Evolutionary conservation across 2,329 filamentous ascomycete genomes (phyloP), one percentile per base, ranked within the genome.

Genomic region (Nothophaeocryptopus gaeumannii): DNA sequence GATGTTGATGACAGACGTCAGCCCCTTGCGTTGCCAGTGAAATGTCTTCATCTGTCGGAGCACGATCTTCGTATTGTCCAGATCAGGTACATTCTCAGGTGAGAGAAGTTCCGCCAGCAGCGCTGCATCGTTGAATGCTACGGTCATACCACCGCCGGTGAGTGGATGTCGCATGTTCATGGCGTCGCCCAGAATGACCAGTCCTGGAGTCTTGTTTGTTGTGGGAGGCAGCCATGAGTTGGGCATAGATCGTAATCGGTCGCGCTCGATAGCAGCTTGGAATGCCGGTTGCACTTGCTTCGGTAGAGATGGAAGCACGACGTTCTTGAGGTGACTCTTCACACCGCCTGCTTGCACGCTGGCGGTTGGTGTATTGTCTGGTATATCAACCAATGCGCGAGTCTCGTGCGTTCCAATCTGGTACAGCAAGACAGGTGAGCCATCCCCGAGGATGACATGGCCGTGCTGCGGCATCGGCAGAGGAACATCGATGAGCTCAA

Each of bases 101-200:
- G 81, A 77, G 1, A 99, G 80, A 15, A 96, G 75, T 8, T 85
- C 79, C 1, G 86, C 76, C 20, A 99, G 78, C 1, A 95, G 72
- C 9, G 93, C 79, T 1, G 88, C 91, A 66, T 99, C 93, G 72
- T 92, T 95, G 70, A 99, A 87, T 1, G 89, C 93, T 1, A 97
- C 93, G 0, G 92, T 97, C 93, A 99, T 99, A 62, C 93, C 93
- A 58, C 93, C 93, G 45, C 93, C 93, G 0, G 93, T 99, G 10
- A 99, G 79, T 1, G 93, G 93, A 72, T 99, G 93, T n/a, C 93
- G 88, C 93, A 99, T 99, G 75, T 99, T 99, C 79, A 95, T 85
- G 11, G 93, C 92, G 68, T 99, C 93, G 51, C 93, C 93, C 8
- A 97, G 79, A 32, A 99, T 76, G 41, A 96, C 78, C 53, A 96